Base-by-base conservation (phyloP, 2,329 filamentous ascomycete genomes). In the Ceratocystis eucalypticola region DNA sequence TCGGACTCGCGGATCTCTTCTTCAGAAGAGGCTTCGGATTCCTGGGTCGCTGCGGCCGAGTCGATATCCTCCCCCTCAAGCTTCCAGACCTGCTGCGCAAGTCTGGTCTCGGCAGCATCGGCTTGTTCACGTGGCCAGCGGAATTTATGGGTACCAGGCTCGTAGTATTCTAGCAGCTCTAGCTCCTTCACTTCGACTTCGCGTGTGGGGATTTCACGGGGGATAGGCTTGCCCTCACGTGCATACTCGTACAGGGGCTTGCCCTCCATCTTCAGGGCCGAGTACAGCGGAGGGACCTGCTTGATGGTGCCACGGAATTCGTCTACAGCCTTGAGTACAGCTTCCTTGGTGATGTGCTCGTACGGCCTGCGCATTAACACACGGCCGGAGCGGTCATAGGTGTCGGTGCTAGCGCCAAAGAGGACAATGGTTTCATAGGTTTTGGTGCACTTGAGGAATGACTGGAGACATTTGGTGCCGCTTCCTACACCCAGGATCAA, bases 221-320 rank as follows among this genome's bases (percentile, higher is more conserved):
- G 94, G 17, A 96, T 87, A 45, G 89, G 84, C 72, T 88, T 91
- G 17, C 94, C 94, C 74, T 92, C 90, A 62, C 94, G 83, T 22
- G 94, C 94, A 75, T 97, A 97, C 76, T 99, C 92, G 74, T 99
- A 99, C 62, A 96, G 80, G 44, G 90, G 88, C 79, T 96, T 96
- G 1, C 94, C 94, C 70, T 96, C 84, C 75, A 96, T 90, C 75
- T 93, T 92, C 69, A 97, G 80, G 8, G 94, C 94, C 37, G 91
- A 96, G 76, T 92, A 99, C 22, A 99, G 84, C 5, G 93, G 93
- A 46, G 94, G 94, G 70, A 89, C 86, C 78, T 99, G 94, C 78
- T 89, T 86, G 72, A 91, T 91, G 71, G 88, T 88, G 17, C 94
- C 94, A 48, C 86, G 82, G 75, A 96, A 96, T 68, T 80, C 77